Base-by-base conservation (phyloP, 2,329 filamentous ascomycete species). In the Penicillium sp. region DNA sequence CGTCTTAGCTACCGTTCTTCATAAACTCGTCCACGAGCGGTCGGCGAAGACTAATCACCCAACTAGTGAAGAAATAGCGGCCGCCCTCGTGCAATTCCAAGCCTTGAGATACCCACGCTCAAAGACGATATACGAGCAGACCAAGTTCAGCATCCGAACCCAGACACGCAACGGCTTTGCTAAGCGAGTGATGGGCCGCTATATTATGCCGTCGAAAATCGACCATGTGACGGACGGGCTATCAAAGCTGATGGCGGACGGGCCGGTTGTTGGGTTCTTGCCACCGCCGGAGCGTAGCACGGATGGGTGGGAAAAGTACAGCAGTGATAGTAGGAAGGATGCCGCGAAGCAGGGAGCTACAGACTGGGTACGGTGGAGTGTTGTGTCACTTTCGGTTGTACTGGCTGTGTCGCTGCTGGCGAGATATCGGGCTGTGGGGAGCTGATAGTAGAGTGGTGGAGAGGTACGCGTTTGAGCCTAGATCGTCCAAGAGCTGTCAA, bases 1-100 rank as follows among this genome's bases (percentile, higher is more conserved):
- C 5, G 68, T 69, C 7, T 64, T 79, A 3, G 70, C 75, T 11
- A 78, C 77, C 35, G 64, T 68, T 8, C 63, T 79, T 3, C 47
- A 41, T 4, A 3, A 3, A 4, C 35, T 41, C 35, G 13, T 41
- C 35, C 35, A 41, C 35, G 11, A 41, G 8, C 13, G 5, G 2
- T 13, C 8, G 15, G 1, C 35, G 35, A 41, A 41, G 15, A 2
- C 35, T 15, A 11, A 17, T 9, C 35, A 41, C 15, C 35, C 52
- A 66, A 38, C 54, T 64, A 5, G 3, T 45, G 1, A 19, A 35
- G 6, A 49, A 51, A 7, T 41, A 11, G 15, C 13, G 11, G 35
- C 35, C 11, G 11, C 15, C 35, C 61, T 71, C 7, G 19, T 50
- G 9, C 38, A 55, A 26, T 69, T 66, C 46, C 60, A 58, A 17